phyloP scores from a whole-genome alignment of 2,329 filamentous ascomycete species.

The Fusarium armeniacum region DNA sequence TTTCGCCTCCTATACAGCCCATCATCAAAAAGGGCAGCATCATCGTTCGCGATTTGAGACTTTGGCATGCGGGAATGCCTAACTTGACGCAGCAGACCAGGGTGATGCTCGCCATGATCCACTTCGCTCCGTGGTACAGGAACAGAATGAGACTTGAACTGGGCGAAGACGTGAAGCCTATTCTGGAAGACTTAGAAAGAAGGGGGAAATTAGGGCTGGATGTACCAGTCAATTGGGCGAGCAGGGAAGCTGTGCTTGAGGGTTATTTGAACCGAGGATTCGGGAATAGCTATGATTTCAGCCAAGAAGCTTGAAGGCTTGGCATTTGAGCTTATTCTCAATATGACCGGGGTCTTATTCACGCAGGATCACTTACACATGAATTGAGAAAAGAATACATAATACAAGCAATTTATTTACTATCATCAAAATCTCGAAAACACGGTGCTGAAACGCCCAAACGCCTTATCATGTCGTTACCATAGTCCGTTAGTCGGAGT shows the following conservation, averaged over 20 bases:
- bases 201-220: conserved; percentile 58
- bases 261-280: conserved; percentile 69
- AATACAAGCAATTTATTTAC: background rate
- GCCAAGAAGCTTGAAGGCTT: conserved; percentile 57
- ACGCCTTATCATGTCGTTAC: conserved; percentile 19
- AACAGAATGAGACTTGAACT: conserved; percentile 71
- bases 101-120: conserved; percentile 73
- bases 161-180: conserved; percentile 62
- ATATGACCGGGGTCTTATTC: background rate
- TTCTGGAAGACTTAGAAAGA: conserved; percentile 61
- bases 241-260: conserved; percentile 57
- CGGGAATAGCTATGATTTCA: conserved; percentile 74
- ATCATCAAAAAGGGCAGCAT: conserved; percentile 67
- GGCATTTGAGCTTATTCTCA: conserved; percentile 28
- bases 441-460: conserved; percentile 19
- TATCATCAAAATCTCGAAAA: conserved; percentile 4
- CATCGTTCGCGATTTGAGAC: conserved; percentile 69
- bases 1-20: conserved; percentile 64
- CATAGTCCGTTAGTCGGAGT: conserved; percentile 48
- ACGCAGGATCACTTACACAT: background rate
- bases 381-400: background rate
- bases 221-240: conserved; percentile 65
- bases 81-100: conserved; percentile 65
- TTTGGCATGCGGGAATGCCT: conserved; percentile 76
- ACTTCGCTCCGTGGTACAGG: conserved; percentile 70